Percentiles rank a stretch among this genome's conserved stretches.
These are phyloP conservation scores for Chrysoporthe austroafricana DNA, from an alignment of 2,329 filamentous ascomycete genomes.

Conservation along the genomic window DNA sequence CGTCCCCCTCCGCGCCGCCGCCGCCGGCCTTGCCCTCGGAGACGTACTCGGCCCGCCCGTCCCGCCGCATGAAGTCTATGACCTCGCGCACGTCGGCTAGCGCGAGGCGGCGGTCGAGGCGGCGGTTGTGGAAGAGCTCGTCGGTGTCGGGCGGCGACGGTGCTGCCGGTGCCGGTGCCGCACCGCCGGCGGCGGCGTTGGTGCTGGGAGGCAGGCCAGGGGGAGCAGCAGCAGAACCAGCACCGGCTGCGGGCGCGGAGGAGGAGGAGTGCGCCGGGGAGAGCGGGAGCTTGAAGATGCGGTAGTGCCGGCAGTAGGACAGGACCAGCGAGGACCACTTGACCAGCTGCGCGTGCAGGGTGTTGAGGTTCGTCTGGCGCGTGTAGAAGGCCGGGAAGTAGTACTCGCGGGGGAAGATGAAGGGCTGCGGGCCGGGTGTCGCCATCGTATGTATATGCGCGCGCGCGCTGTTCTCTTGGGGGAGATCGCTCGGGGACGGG, in stretches of 20 bases:
- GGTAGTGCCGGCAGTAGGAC: conserved; percentile 78
- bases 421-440: conserved; percentile 36
- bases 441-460: conserved; percentile 1
- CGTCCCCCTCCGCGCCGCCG: conserved; percentile 47
- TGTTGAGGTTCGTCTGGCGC: conserved; percentile 73
- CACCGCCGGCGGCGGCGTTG: not conserved
- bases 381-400: conserved; percentile 86
- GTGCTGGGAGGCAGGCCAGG: conserved; percentile 6
- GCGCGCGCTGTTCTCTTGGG: not conserved
- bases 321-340: conserved; percentile 90
- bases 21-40: conserved; percentile 36
- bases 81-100: conserved; percentile 60
- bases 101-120: conserved; percentile 55
- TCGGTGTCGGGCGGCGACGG: conserved; percentile 38
- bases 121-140: conserved; percentile 61
- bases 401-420: conserved; percentile 67
- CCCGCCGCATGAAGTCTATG: conserved; percentile 60
- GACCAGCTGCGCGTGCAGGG: conserved; percentile 73
- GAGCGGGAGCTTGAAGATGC: conserved; percentile 75
- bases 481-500: not conserved
- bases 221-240: conserved; percentile 43
- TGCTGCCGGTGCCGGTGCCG: not conserved
- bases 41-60: conserved; percentile 71
- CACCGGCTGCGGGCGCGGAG: conserved; percentile 53
- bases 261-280: conserved; percentile 50